These are phyloP conservation scores for Teunomyces cretensis DNA, from an alignment of 805 yeast genomes.

Conservation along the genomic window DNA sequence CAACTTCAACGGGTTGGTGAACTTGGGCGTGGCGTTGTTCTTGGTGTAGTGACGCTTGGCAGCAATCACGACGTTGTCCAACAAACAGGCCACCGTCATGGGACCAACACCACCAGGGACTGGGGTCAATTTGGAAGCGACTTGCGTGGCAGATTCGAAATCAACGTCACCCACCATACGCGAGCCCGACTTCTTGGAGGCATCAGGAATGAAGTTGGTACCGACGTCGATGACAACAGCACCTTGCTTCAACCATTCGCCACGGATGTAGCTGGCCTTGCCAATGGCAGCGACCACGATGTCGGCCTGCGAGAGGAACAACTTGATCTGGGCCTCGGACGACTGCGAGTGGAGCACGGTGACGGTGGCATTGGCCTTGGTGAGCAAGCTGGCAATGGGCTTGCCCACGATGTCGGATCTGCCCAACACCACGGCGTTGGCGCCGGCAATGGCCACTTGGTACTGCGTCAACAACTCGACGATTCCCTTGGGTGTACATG, in stretches of 20 bases:
- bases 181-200: constrained; percentile 64
- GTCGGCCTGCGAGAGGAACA: constrained; percentile 60
- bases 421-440: constrained; percentile 80
- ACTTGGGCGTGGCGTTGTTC: constrained; percentile 43
- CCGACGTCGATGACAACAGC: constrained; percentile 81
- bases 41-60: constrained; percentile 52
- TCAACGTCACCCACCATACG: constrained; percentile 80
- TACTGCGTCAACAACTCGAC: constrained; percentile 61
- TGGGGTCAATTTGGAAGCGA: constrained; percentile 72
- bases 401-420: constrained; percentile 85
- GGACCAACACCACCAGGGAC: constrained; percentile 94
- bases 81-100: constrained; percentile 84
- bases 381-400: constrained; percentile 71
- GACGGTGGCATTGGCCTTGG: constrained; percentile 72
- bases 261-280: constrained; percentile 64
- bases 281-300: constrained; percentile 80
- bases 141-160: constrained; percentile 51
- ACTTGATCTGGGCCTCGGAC: constrained; percentile 46
- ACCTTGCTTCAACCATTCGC: constrained; percentile 70
- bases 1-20: constrained; percentile 56
- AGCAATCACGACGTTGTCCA: constrained; percentile 68
- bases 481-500: constrained; percentile 85
- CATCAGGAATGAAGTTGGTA: constrained; percentile 70
- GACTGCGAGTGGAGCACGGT: constrained; percentile 73
- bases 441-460: constrained; percentile 57